Evolutionary conservation across 108 stramenopile genomes (phyloP).

Genomic region (Pseudonitzschia pungens): DNA sequence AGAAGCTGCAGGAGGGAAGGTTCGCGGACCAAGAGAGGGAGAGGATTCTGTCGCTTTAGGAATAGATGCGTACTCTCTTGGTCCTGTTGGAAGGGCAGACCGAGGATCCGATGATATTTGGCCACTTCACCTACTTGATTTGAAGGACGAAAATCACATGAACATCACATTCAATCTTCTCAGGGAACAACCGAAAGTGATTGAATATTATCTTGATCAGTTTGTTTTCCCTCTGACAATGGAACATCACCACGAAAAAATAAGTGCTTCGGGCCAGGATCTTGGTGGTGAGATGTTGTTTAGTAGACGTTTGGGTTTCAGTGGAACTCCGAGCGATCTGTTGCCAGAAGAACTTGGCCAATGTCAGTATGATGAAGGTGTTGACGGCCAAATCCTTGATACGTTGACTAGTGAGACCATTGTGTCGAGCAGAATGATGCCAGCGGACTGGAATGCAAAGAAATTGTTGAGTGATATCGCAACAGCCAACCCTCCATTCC

Average conservation of each 20-base stretch:
- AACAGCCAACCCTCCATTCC: slow-evolving; percentile 78
- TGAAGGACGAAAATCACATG: slow-evolving; percentile 95
- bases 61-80: slow-evolving; percentile 43
- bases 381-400: slow-evolving; percentile 96
- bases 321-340: slow-evolving; percentile 97
- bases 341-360: slow-evolving; percentile 98
- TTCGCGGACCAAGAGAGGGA: slow-evolving; percentile 86
- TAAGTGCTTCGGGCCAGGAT: slow-evolving; percentile 97
- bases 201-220: slow-evolving; percentile 87
- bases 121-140: slow-evolving; percentile 96
- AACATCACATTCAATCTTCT: slow-evolving; percentile 88
- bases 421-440: slow-evolving; percentile 68
- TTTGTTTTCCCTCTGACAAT: slow-evolving; percentile 95
- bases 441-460: slow-evolving; percentile 76
- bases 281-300: slow-evolving; percentile 98
- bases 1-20: slow-evolving; percentile 92
- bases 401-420: slow-evolving; percentile 88
- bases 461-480: slow-evolving; percentile 81
- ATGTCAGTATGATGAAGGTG: slow-evolving; percentile 95
- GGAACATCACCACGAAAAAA: slow-evolving; percentile 96
- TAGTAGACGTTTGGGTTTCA: slow-evolving; percentile 92
- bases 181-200: slow-evolving; percentile 78
- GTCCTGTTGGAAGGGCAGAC: slow-evolving; percentile 43
- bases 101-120: slow-evolving; percentile 92
- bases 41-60: slow-evolving; percentile 38